phyloP scores from a whole-genome alignment of 805 yeast genomes.

The Metschnikowia similis region DNA sequence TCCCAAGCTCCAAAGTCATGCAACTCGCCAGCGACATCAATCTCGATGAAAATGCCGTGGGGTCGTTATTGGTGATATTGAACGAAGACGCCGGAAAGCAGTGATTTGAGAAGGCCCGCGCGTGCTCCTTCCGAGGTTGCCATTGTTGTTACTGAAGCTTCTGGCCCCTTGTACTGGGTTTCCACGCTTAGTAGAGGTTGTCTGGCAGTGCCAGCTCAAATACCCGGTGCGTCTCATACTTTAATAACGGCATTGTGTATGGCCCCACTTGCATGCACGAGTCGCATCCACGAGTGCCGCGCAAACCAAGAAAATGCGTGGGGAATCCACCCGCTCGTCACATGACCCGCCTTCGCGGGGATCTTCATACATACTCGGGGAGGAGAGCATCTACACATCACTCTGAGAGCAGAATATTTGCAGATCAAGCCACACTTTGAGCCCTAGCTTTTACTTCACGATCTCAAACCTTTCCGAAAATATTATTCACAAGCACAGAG shows the following conservation, averaged over 20 bases:
- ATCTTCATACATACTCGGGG: not conserved
- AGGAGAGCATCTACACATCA: not conserved
- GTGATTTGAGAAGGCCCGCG: not conserved
- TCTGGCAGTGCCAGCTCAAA: no score
- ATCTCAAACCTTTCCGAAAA: not conserved
- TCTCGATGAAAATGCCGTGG: constrained; percentile 12
- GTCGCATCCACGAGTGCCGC: not conserved
- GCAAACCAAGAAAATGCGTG: constrained; percentile 4
- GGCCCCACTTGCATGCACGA: not conserved
- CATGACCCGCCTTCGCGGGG: constrained; percentile 3
- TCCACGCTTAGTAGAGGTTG: no score
- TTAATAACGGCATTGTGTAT: not conserved
- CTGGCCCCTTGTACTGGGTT: not conserved
- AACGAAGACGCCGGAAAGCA: constrained; percentile 1
- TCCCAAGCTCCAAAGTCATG: constrained; percentile 4
- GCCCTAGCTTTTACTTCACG: not conserved
- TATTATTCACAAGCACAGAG: not conserved
- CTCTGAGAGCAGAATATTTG: not conserved
- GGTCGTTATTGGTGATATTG: constrained; percentile 9
- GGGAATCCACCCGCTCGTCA: not conserved
- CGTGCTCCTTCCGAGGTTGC: not conserved
- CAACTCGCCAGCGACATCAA: constrained; percentile 8
- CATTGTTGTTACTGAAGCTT: not conserved
- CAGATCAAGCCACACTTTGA: not conserved
- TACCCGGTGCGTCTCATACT: not conserved